These are phyloP conservation scores for Zhuliangozyma blackwelliae DNA, from an alignment of 1,139 yeast species.

Conservation along the genomic window DNA sequence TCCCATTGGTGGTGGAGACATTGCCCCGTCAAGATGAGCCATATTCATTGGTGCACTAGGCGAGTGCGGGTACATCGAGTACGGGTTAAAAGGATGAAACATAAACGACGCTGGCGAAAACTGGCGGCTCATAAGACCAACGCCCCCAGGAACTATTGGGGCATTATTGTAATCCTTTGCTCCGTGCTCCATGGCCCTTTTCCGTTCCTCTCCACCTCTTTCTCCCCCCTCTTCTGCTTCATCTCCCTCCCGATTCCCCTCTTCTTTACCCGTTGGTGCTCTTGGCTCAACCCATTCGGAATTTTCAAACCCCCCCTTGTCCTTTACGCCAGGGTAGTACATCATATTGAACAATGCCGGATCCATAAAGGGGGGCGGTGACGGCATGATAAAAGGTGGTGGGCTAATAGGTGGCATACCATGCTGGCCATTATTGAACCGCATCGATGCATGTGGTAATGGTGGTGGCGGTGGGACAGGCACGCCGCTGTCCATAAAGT, in stretches of 20 bases:
- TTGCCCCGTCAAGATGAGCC: constrained; percentile 3
- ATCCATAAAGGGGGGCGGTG: constrained; percentile 37
- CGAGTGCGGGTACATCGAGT: constrained; percentile 36
- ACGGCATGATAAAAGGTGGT: constrained; percentile 39
- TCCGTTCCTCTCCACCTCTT: too few relatives aligned
- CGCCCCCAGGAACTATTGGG: constrained; percentile 28
- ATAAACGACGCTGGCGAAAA: constrained; percentile 32
- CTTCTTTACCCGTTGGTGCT: too few relatives aligned
- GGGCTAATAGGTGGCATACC: constrained; percentile 33
- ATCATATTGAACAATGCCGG: constrained; percentile 32
- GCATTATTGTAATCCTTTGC: constrained; percentile 4
- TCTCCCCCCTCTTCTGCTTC: too few relatives aligned
- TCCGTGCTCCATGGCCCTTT: too few relatives aligned
- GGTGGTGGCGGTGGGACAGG: constrained; percentile 10
- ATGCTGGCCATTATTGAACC: constrained; percentile 6
- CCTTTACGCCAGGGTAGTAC: constrained; percentile 11
- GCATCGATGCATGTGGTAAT: constrained; percentile 4
- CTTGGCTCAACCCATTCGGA: too few relatives aligned
- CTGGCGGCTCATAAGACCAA: constrained; percentile 39
- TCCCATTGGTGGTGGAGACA: constrained; percentile 9
- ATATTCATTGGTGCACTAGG: constrained; percentile 21
- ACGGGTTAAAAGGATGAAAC: constrained; percentile 50
- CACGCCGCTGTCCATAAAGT: constrained; percentile 22
- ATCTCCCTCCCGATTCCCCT: too few relatives aligned
- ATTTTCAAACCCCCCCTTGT: too few relatives aligned